A percentile compares a stretch with the other conserved stretches of the same genome.
These are phyloP conservation scores for Filobasidium floriforme DNA, from an alignment of 768 basidiomycete species.

Conservation along the genomic window DNA sequence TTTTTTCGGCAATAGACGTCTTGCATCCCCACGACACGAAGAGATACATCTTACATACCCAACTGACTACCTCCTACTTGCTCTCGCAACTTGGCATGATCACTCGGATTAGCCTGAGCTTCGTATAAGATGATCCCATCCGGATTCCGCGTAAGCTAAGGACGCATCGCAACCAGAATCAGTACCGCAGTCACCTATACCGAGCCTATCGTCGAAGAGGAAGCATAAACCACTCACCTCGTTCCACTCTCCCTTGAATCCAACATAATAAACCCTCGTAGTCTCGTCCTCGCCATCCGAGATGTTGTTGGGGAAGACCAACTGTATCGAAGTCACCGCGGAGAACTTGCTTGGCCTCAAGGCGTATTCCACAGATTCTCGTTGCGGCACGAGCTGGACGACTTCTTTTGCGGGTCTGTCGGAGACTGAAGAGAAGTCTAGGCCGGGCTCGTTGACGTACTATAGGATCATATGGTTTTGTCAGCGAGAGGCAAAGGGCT, in stretches of 20 bases:
- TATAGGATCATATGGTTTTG: conserved; percentile 36
- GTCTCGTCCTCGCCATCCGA: conserved; percentile 62
- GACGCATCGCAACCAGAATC: neutral
- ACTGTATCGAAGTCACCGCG: conserved; percentile 67
- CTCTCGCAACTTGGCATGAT: conserved; percentile 52
- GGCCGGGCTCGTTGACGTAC: conserved; percentile 68
- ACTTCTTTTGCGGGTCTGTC: conserved; percentile 63
- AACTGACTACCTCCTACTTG: neutral
- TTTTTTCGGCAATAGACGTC: too few relatives aligned
- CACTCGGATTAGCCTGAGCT: conserved; percentile 73
- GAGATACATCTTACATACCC: conserved; percentile 1
- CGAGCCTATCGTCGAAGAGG: too few relatives aligned
- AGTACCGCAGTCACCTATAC: neutral
- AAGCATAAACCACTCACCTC: conserved; percentile 28
- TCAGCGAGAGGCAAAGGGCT: too few relatives aligned
- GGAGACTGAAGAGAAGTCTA: conserved; percentile 71
- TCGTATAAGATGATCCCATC: conserved; percentile 78
- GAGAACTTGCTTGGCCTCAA: conserved; percentile 82
- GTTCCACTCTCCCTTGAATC: conserved; percentile 61
- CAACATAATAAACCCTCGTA: conserved; percentile 70
- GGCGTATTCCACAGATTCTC: conserved; percentile 76
- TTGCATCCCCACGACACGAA: too few relatives aligned
- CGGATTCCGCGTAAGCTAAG: conserved; percentile 66
- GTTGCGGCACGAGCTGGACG: conserved; percentile 60
- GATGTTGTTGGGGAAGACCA: conserved; percentile 65